These are phyloP conservation scores for Viola odorata DNA, from an alignment of 345 rosid genomes.

Conservation along the genomic window DNA sequence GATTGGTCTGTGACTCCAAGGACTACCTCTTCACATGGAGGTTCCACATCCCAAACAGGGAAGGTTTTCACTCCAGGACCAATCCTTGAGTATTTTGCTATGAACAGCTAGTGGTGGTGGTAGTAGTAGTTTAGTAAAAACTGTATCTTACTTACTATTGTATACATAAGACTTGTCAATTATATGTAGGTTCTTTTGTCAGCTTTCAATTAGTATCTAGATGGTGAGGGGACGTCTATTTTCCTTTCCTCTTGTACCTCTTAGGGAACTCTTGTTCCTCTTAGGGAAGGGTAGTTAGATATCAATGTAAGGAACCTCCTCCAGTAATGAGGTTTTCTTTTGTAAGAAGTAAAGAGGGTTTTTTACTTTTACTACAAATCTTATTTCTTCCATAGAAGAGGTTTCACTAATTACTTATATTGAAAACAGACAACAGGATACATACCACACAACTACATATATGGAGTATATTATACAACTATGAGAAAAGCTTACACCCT, in stretches of 20 bases:
- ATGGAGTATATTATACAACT: not conserved
- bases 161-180: constrained; percentile 4
- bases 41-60: constrained; percentile 46
- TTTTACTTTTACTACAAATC: not conserved
- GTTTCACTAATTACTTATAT: not conserved
- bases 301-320: not conserved
- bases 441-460: not conserved
- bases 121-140: not conserved
- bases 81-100: constrained; percentile 14
- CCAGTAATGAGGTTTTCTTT: not conserved
- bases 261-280: not conserved
- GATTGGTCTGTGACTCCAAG: constrained; percentile 52
- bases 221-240: not conserved
- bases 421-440: not conserved
- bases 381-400: not conserved
- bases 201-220: constrained; percentile 13
- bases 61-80: constrained; percentile 31
- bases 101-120: not conserved
- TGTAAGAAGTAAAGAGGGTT: not conserved
- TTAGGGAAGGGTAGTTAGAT: not conserved
- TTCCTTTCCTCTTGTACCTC: not conserved
- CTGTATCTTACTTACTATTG: no score
- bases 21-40: constrained; percentile 74
- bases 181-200: constrained; percentile 10
- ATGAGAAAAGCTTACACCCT: not conserved